phyloP scores from a whole-genome alignment of 768 basidiomycete species.

The Psilocybe cubensis region DNA sequence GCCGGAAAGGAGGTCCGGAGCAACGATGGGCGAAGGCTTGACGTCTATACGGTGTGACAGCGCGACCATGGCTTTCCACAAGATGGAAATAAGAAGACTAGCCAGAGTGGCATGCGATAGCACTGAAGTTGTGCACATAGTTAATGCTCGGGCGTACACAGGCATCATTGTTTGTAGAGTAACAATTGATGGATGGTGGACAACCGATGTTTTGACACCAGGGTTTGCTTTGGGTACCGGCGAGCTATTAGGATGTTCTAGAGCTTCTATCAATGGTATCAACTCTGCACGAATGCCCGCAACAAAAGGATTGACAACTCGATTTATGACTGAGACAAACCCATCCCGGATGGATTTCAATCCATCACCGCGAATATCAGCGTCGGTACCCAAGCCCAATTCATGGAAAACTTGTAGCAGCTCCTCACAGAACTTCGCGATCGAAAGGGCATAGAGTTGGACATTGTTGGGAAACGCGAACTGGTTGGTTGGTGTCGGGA shows the following conservation, averaged over 20 bases:
- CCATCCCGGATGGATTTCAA: conserved; percentile 72
- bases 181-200: conserved; percentile 62
- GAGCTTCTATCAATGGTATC: conserved; percentile 59
- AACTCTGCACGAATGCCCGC: conserved; percentile 63
- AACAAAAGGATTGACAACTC: conserved; percentile 69
- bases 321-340: conserved; percentile 66
- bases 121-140: conserved; percentile 55
- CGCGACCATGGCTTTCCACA: conserved; percentile 78
- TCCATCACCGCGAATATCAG: conserved; percentile 67
- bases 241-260: conserved; percentile 50
- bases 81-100: conserved; percentile 69
- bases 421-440: conserved; percentile 74
- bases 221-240: conserved; percentile 30
- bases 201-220: conserved; percentile 32
- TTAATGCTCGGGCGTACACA: conserved; percentile 59
- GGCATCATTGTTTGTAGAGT: conserved; percentile 64
- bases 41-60: conserved; percentile 61
- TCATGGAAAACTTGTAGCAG: conserved; percentile 73
- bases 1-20: conserved; percentile 36
- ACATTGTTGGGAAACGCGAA: conserved; percentile 60
- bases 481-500: conserved; percentile 53
- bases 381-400: conserved; percentile 61
- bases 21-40: conserved; percentile 40
- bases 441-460: conserved; percentile 72
- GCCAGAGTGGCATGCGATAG: conserved; percentile 66